These are phyloP conservation scores for Adiantum capillusveneris DNA, from an alignment of 75 land plant species.

Conservation along the genomic window DNA sequence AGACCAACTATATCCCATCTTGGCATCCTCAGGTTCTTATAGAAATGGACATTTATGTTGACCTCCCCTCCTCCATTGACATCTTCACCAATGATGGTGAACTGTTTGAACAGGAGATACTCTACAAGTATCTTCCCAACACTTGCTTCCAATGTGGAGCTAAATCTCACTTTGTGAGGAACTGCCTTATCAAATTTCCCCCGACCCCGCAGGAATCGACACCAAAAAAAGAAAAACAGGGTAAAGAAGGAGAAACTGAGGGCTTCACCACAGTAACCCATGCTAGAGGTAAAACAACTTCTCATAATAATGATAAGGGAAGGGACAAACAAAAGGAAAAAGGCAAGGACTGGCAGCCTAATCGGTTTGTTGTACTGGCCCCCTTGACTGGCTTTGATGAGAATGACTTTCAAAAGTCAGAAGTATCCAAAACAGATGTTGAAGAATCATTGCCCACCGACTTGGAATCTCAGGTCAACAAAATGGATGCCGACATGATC, in stretches of 20 bases:
- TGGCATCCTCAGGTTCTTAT: too few species aligned
- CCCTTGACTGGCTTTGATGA: not conserved
- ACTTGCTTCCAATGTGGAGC: too few species aligned
- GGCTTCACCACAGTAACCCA: too few species aligned
- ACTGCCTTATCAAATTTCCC: not conserved
- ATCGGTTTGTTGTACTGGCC: not conserved
- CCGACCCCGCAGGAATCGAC: not conserved
- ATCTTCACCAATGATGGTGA: not conserved
- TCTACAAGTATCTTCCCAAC: too few species aligned
- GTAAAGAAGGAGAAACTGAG: not conserved
- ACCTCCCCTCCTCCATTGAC: not conserved
- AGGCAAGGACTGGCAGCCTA: not conserved
- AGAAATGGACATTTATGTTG: not conserved
- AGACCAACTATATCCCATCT: too few species aligned
- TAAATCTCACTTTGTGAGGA: too few species aligned
- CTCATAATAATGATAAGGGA: too few species aligned
- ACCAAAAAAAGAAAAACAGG: not conserved
- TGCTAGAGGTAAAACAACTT: too few species aligned
- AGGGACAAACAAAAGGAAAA: too few species aligned
- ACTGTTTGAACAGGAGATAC: too few species aligned
- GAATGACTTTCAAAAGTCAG: not conserved
- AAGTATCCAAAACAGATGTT: not conserved
- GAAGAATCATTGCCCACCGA: not conserved
- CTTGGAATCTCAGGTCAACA: too few species aligned
- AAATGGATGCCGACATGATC: too few species aligned